Conservation (phyloP, 768 basidiomycete genomes). For the Hydnomerulius pinastri region DNA sequence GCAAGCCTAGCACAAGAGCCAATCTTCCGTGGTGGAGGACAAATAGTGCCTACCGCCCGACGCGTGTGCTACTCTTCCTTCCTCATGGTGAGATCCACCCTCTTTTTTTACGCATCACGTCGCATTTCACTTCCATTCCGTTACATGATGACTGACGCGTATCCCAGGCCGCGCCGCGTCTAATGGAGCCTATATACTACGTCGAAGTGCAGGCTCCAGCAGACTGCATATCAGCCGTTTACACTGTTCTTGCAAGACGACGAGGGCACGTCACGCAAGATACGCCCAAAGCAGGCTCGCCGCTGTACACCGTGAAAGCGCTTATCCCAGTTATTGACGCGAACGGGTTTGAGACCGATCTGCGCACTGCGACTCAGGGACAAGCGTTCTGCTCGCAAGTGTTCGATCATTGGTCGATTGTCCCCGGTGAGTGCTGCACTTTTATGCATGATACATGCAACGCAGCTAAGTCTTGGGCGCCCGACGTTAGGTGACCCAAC, state of each 20-base stretch:
- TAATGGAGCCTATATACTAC: conserved; percentile 98
- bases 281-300: conserved; percentile 96
- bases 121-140: neutral
- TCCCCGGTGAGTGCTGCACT: conserved; percentile 69
- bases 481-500: conserved; percentile 82
- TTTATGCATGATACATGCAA: neutral
- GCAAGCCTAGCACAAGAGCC: conserved; percentile 92
- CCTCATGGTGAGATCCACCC: conserved; percentile 85
- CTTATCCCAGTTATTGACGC: conserved; percentile 98
- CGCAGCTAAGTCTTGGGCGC: neutral
- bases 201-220: conserved; percentile 99
- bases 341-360: conserved; percentile 97
- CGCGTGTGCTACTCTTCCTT: conserved; percentile 99
- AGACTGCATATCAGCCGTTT: conserved; percentile 98
- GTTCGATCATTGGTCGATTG: conserved; percentile 98
- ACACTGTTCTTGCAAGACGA: conserved; percentile 96
- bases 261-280: conserved; percentile 99
- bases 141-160: neutral
- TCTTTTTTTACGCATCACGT: conserved; percentile 11
- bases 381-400: conserved; percentile 98
- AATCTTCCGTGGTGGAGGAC: conserved; percentile 97
- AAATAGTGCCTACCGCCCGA: conserved; percentile 98
- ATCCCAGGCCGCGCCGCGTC: conserved; percentile 84
- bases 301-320: conserved; percentile 97
- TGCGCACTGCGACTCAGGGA: conserved; percentile 96